Conservation (phyloP, 495 filamentous ascomycete genomes). For the Xylaria cubensis region DNA sequence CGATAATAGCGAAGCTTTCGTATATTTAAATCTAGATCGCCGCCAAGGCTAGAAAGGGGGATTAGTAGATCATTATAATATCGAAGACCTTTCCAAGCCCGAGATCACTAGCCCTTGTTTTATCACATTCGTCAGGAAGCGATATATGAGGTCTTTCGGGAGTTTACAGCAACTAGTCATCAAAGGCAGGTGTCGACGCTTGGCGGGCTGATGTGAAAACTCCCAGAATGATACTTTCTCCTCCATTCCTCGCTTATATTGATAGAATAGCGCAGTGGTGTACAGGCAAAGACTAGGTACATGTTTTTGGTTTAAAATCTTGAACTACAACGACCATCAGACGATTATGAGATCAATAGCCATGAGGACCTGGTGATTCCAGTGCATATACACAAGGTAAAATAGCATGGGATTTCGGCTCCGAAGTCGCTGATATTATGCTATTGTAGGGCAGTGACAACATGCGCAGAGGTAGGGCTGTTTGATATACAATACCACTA, state of each 20-base stretch:
- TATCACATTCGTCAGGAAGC: too few species aligned
- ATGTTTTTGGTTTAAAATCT: not conserved
- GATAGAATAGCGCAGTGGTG: not conserved
- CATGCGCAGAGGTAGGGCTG: not conserved
- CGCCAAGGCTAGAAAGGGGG: too few species aligned
- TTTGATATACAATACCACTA: not conserved
- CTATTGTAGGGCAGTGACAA: not conserved
- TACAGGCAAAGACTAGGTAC: not conserved
- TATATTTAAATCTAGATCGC: too few species aligned
- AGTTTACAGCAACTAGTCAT: not conserved
- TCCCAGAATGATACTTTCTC: not conserved
- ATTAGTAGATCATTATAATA: too few species aligned
- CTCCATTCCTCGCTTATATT: not conserved
- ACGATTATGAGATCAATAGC: not conserved
- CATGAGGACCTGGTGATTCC: not conserved
- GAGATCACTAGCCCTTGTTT: too few species aligned
- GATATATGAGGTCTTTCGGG: not conserved
- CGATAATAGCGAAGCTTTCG: too few species aligned
- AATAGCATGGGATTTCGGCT: not conserved
- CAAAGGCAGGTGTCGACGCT: not conserved
- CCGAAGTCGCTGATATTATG: not conserved
- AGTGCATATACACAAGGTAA: not conserved
- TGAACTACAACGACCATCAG: not conserved
- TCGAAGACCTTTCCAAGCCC: too few species aligned
- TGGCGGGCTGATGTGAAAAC: not conserved